These are phyloP conservation scores for Talaromyces ruber DNA, from an alignment of 495 filamentous ascomycete species.

Conservation along the genomic window DNA sequence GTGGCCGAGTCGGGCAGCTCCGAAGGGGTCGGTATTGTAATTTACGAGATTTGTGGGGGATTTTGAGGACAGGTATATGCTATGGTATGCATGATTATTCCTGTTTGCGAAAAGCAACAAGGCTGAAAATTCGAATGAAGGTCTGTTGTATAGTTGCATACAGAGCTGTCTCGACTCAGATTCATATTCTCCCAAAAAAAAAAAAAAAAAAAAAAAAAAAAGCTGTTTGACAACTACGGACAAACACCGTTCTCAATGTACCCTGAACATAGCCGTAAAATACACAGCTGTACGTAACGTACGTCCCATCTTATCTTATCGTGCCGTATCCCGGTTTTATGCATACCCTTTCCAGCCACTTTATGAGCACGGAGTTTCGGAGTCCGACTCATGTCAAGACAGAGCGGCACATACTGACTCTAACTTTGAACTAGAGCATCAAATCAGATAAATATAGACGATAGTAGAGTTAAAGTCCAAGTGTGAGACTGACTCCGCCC, in stretches of 20 bases:
- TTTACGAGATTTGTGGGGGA: neutral
- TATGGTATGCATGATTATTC: no score
- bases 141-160: no score
- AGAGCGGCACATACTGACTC: neutral
- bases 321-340: neutral
- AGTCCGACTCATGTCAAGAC: neutral
- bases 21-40: neutral
- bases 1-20: neutral
- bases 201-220: neutral
- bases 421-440: neutral
- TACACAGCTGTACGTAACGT: neutral
- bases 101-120: no score
- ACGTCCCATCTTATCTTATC: neutral
- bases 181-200: neutral
- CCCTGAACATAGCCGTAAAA: neutral
- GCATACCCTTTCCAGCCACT: neutral
- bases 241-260: no score
- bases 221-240: neutral
- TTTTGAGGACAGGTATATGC: neutral
- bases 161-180: neutral
- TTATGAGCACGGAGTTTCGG: neutral
- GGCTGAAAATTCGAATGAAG: no score
- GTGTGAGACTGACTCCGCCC: neutral
- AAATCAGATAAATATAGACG: neutral
- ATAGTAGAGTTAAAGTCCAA: neutral